Base-by-base conservation (phyloP, 345 rosid species). In the Raphanus raphanistrum region DNA sequence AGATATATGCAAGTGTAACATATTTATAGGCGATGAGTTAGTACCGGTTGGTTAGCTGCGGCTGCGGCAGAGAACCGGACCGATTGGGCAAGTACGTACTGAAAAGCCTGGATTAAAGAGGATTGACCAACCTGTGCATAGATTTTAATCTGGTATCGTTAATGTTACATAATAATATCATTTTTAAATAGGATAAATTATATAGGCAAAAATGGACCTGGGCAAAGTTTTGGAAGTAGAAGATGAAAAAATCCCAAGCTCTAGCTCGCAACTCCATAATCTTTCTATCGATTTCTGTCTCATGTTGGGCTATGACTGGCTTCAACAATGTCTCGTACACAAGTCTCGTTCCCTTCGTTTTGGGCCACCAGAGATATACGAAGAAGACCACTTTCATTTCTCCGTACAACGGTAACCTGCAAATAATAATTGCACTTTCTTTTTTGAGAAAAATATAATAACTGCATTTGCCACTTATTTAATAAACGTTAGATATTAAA, bases 311-410 rank as follows among this genome's bases (percentile, higher is more conserved):
- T 13, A 91, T 72, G 28, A 74, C 79, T 26, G 97, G 99, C 74
- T 84, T 81, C 77, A 92, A 70, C 73, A 95, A 8, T 33, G 80
- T 59, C 9, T 84, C 87, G 70, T 89, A 95, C 26, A 95, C 83
- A 71, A 76, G 84, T 28, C 77, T 76, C 2, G 92, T 88, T 80
- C 99, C 99, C 98, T 92, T 79, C 70, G 94, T 88, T 82, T 90
- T 91, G 0, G 98, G 97, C 74, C 87, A 87, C 99, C 99, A 93
- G 54, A 95, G 81, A 84, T 90, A 93, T 76, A 95, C 82, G 57
- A 89, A 80, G 28, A 93, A 84, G 27, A 82, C 87, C 64, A 95
- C 85, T 86, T 95, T 95, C 80, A 88, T 71, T 77, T 92, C 97
- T 11, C 91, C 87, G 72, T 93, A 91, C 84, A 95, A 82, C 2